Percentiles rank a stretch among this genome's conserved stretches.
Evolutionary conservation across 139 green algal species (phyloP).

Genomic region (Coelastrella sp.): DNA sequence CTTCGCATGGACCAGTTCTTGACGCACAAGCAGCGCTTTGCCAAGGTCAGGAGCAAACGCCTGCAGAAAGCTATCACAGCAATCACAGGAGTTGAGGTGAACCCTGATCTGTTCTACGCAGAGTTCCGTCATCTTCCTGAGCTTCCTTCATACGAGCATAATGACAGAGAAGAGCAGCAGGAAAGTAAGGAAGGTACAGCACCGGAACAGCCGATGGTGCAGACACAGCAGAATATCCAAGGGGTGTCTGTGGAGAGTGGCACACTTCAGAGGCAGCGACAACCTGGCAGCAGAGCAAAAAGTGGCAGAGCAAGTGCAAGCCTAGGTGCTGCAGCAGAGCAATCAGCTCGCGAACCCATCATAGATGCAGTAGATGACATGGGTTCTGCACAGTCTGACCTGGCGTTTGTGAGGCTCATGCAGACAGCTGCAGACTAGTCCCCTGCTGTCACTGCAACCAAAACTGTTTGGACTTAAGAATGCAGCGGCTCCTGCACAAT

Average conservation of each 20-base stretch:
- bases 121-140: slow-evolving; percentile 34
- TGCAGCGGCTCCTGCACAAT: no score
- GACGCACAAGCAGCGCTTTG: slow-evolving; percentile 84
- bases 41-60: slow-evolving; percentile 90
- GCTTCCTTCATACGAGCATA: background rate
- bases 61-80: slow-evolving; percentile 63
- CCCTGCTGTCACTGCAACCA: no score
- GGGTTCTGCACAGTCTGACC: slow-evolving; percentile 18
- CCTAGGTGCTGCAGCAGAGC: background rate
- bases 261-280: no score
- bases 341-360: no score
- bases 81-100: slow-evolving; percentile 56
- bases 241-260: no score
- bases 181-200: background rate
- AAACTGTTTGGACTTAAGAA: no score
- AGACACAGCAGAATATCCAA: no score
- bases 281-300: no score
- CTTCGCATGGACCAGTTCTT: slow-evolving; percentile 86
- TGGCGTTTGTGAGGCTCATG: slow-evolving; percentile 25
- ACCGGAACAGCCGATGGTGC: no score
- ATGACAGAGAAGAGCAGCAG: background rate
- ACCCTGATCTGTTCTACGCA: slow-evolving; percentile 58
- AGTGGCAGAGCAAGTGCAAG: background rate
- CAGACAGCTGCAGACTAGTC: background rate
- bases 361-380: background rate